Conservation (phyloP, 2,329 filamentous ascomycete genomes). For the Xylariaceae sp. region DNA sequence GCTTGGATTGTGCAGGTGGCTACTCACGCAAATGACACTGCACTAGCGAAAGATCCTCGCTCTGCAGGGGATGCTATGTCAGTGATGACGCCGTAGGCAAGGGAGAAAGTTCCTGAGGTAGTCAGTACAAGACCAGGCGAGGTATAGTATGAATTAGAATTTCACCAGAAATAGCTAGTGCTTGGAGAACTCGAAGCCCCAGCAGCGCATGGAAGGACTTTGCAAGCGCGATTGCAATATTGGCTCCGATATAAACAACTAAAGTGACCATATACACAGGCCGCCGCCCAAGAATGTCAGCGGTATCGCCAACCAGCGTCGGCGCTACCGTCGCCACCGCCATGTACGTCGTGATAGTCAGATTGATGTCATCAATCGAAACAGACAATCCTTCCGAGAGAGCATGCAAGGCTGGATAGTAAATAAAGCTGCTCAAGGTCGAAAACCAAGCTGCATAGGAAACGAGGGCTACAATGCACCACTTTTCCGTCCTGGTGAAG, state of each 20-base stretch:
- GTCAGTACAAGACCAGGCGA: not conserved
- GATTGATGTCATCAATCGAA: slow-evolving; percentile 29
- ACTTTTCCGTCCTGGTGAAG: not conserved
- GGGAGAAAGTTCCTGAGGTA: not conserved
- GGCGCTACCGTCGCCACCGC: slow-evolving; percentile 45
- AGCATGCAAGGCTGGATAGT: not conserved
- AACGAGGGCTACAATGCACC: not conserved
- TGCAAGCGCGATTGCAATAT: slow-evolving; percentile 30
- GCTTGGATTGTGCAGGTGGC: not conserved
- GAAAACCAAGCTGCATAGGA: slow-evolving; percentile 2
- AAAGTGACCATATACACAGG: slow-evolving; percentile 48
- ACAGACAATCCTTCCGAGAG: not conserved
- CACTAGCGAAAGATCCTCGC: no score
- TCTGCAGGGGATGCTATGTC: slow-evolving; percentile 31
- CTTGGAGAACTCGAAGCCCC: slow-evolving; percentile 26
- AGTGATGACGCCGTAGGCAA: slow-evolving; percentile 30
- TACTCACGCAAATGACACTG: slow-evolving; percentile 1
- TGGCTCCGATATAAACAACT: slow-evolving; percentile 43
- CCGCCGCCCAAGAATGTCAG: slow-evolving; percentile 47
- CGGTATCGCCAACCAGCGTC: slow-evolving; percentile 46
- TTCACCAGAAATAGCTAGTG: slow-evolving; percentile 22
- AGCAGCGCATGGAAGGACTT: slow-evolving; percentile 19
- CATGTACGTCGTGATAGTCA: slow-evolving; percentile 35
- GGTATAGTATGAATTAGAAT: not conserved
- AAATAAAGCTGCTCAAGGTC: slow-evolving; percentile 3